A percentile compares a stretch with the other conserved stretches of the same genome.
Conservation (phyloP, 768 basidiomycete genomes). For the Amanita thiersii region DNA sequence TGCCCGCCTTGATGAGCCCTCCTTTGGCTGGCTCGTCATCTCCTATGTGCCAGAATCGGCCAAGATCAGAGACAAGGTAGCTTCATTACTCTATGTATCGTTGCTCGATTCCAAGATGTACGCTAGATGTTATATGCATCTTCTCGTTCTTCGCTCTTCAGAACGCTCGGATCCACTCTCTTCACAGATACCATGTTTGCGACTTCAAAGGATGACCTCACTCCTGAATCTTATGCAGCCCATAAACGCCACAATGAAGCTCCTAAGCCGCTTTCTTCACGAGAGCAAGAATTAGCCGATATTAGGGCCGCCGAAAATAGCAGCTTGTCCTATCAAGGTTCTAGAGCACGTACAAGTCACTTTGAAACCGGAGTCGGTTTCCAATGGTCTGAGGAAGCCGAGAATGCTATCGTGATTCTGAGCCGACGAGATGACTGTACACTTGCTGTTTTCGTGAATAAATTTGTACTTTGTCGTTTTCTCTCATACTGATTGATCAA, state of each 20-base stretch:
- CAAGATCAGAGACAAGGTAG: conserved; percentile 74
- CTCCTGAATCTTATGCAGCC: conserved; percentile 60
- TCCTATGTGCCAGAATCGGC: conserved; percentile 81
- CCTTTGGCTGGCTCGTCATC: conserved; percentile 63
- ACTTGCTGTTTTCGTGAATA: conserved; percentile 55
- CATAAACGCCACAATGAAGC: conserved; percentile 67
- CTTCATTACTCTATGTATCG: conserved; percentile 6
- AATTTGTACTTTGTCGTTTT: conserved; percentile 17
- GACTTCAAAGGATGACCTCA: conserved; percentile 60
- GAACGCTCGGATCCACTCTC: conserved; percentile 62
- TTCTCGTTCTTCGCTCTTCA: conserved; percentile 59
- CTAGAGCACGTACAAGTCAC: conserved; percentile 44
- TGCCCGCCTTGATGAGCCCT: conserved; percentile 50
- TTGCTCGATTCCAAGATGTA: conserved; percentile 2
- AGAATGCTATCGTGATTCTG: conserved; percentile 56
- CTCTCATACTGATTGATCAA: background rate
- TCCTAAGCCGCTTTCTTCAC: conserved; percentile 73
- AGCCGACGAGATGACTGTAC: conserved; percentile 36
- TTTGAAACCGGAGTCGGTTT: conserved; percentile 56
- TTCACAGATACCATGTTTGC: conserved; percentile 77
- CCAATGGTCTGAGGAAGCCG: conserved; percentile 58
- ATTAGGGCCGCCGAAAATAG: conserved; percentile 65
- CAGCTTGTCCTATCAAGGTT: conserved; percentile 46
- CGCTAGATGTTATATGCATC: conserved; percentile 85
- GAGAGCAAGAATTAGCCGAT: conserved; percentile 77